Evolutionary conservation across 495 filamentous ascomycete genomes (phyloP), one percentile per base, ranked within the genome.

Genomic region (Trypethelium eluteriae): DNA sequence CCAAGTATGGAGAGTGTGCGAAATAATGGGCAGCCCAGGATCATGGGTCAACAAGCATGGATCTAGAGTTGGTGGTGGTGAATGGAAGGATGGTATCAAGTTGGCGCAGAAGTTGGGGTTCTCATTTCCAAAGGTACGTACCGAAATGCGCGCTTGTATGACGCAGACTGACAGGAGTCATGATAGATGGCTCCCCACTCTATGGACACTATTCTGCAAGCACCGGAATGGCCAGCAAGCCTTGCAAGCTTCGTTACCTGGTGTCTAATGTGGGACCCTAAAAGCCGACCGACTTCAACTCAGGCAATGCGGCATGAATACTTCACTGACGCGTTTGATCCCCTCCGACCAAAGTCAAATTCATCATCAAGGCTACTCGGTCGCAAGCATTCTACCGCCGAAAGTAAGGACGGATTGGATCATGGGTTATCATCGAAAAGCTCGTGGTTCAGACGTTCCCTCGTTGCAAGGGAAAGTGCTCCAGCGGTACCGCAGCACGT

Each of bases 251-350:
- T 99, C 72, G 95, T 99, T 62, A 98, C 95, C 2, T 96, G 92
- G 93, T 99, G 95, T 79, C 78, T 99, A 67, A 96, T 98, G 94
- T 99, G 95, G 95, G 95, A 99, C 77, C 95, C 95, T 16, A 93
- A 92, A 79, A 86, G 80, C 75, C 83, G 95, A 65, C 95, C 95
- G 62, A 99, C 95, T n/a, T 96, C 93, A 39, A 86, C 88, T 0
- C 93, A 98, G 76, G 93, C 95, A 10, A 77, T 98, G 71, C 88
- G 86, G 39, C 95, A 98, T 73, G 93, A 97, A 70, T 99, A 92
- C 77, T 99, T 99, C 74, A 80, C 83, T n/a, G 95, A 98, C 79
- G 95, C 95, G 2, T 85, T 94, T 36, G 95, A 99, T 75, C 95
- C 95, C 32, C 74, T 98, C 38, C 83, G 92, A 62, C 92, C 93